Percentiles rank a stretch among this genome's conserved stretches.
These are phyloP conservation scores for Clarkia xantiana DNA, from an alignment of 345 rosid species.

Conservation along the genomic window DNA sequence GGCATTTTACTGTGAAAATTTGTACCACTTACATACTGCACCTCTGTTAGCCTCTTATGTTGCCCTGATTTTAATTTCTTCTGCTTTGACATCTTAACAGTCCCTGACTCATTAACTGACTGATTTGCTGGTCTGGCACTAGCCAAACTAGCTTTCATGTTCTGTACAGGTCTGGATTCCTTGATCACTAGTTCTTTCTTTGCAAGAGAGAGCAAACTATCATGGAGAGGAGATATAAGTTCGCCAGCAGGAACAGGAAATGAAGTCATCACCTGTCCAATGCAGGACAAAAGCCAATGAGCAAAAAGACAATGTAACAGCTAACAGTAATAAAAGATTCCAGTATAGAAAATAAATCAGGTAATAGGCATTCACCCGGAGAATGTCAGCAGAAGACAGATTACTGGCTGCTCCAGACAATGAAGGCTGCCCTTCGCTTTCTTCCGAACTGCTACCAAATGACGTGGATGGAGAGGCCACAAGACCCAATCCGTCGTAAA, in stretches of 20 bases:
- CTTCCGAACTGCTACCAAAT: constrained; percentile 24
- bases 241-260: constrained; percentile 28
- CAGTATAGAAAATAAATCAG: not conserved
- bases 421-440: constrained; percentile 19
- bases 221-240: constrained; percentile 61
- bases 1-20: constrained; percentile 7
- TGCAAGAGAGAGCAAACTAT: constrained; percentile 26
- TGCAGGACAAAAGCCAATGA: constrained; percentile 8
- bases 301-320: constrained; percentile 2
- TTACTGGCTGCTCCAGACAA: constrained; percentile 11
- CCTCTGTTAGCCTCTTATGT: constrained; percentile 10
- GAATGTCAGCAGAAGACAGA: constrained; percentile 47
- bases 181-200: constrained; percentile 16
- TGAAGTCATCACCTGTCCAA: constrained; percentile 55
- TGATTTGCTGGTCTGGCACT: constrained; percentile 15
- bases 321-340: not conserved
- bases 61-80: constrained; percentile 21
- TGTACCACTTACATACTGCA: constrained; percentile 6
- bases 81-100: constrained; percentile 17
- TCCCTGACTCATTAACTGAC: constrained; percentile 14
- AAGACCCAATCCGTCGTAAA: constrained; percentile 48
- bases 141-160: constrained; percentile 11
- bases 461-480: constrained; percentile 42
- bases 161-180: constrained; percentile 13
- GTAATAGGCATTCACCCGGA: constrained; percentile 31